These are phyloP conservation scores for Gloeopeniophorella convolvens DNA, from an alignment of 768 basidiomycete genomes.

Conservation along the genomic window DNA sequence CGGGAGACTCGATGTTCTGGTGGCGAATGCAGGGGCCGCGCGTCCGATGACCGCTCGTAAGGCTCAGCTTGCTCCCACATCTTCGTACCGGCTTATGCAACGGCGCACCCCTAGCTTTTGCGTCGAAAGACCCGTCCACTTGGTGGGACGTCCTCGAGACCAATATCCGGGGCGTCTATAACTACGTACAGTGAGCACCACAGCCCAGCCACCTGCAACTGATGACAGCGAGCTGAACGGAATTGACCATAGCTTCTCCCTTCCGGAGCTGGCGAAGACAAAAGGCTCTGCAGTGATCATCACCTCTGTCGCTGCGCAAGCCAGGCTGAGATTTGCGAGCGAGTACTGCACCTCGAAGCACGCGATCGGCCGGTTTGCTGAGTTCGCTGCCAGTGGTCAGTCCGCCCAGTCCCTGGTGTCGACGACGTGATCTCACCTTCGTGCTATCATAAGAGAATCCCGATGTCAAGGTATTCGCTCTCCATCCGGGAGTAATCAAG, in stretches of 20 bases:
- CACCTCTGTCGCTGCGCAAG: background rate
- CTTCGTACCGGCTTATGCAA: background rate
- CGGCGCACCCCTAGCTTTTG: background rate
- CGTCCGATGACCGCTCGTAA: background rate
- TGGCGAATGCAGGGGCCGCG: background rate
- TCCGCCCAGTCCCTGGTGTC: background rate
- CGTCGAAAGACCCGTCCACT: background rate
- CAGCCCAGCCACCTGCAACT: background rate
- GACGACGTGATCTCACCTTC: no score
- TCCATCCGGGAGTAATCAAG: conserved; percentile 2
- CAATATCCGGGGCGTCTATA: conserved; percentile 4
- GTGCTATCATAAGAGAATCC: background rate
- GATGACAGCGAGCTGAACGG: background rate
- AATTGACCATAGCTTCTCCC: background rate
- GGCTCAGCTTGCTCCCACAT: background rate
- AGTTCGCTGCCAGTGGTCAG: background rate
- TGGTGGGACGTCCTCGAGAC: conserved; percentile 6
- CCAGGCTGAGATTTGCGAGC: background rate
- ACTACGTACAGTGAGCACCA: conserved; percentile 8
- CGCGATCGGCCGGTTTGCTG: background rate
- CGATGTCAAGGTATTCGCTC: background rate
- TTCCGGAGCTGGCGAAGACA: conserved; percentile 1
- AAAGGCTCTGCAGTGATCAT: background rate
- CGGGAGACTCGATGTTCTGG: no score
- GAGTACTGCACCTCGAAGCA: background rate